These are phyloP conservation scores for Xylaria sp. DNA, from an alignment of 495 filamentous ascomycete genomes.

Conservation along the genomic window DNA sequence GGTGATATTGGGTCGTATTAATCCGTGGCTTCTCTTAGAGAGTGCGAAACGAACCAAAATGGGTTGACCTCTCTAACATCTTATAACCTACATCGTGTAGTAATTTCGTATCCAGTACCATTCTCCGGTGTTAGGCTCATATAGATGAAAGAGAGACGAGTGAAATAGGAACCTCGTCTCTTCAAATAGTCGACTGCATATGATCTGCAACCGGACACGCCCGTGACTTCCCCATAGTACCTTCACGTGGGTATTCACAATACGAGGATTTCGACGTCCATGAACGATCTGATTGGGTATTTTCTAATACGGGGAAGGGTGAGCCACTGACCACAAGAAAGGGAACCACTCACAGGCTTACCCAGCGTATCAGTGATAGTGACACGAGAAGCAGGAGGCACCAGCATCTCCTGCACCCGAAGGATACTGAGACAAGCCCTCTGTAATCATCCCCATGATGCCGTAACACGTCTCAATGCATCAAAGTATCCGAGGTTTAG, in stretches of 20 bases:
- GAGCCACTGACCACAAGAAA: conserved; percentile 8
- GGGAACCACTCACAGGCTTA: background rate
- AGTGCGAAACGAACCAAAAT: background rate
- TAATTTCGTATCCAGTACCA: background rate
- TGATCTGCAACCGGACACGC: conserved; percentile 2
- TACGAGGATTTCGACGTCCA: conserved; percentile 5
- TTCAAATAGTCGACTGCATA: conserved; percentile 14
- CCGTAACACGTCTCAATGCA: background rate
- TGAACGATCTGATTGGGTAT: conserved; percentile 18
- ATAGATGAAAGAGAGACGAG: background rate
- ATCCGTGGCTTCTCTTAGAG: background rate
- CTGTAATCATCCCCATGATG: background rate
- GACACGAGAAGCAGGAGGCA: background rate
- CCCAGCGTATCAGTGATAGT: background rate
- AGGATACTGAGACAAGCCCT: background rate
- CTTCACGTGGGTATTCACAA: conserved; percentile 22
- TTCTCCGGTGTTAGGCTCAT: background rate
- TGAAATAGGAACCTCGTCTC: background rate
- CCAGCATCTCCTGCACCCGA: background rate
- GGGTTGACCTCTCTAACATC: background rate
- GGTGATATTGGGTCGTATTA: background rate
- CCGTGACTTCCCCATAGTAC: background rate
- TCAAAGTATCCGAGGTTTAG: background rate
- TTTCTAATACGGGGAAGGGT: background rate
- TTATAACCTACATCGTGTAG: background rate